Evolutionary conservation across 441 rosid species (phyloP).

Genomic region (Pelargonium myrrhifolium): DNA sequence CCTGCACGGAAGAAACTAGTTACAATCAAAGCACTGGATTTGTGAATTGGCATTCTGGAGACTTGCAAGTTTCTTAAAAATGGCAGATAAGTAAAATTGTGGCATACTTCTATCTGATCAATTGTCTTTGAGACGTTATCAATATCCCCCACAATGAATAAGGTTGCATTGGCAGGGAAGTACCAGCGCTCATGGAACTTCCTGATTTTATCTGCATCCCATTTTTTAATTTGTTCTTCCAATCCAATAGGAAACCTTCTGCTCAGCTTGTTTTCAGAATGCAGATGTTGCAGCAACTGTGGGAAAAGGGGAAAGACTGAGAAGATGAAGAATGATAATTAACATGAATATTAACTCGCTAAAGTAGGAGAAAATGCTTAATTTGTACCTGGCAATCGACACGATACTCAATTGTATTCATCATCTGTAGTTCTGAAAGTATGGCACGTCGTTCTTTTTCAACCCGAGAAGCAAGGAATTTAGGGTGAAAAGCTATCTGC

Average conservation of each 20-base stretch:
- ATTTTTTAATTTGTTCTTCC: constrained; percentile 96
- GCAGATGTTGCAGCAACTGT: constrained; percentile 90
- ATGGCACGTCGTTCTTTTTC: constrained; percentile 98
- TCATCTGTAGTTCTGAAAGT: constrained; percentile 98
- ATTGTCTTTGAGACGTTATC: constrained; percentile 64
- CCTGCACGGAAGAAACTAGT: constrained; percentile 43
- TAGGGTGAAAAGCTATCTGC: constrained; percentile 95
- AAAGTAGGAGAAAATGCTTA: constrained; percentile 17
- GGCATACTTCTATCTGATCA: constrained; percentile 72
- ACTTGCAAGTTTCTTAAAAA: constrained; percentile 2
- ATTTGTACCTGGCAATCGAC: constrained; percentile 91
- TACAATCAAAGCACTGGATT: constrained; percentile 17
- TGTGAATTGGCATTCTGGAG: constrained; percentile 13
- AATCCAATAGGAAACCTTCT: constrained; percentile 96
- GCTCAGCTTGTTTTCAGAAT: constrained; percentile 98
- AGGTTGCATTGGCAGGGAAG: constrained; percentile 94
- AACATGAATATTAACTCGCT: constrained; percentile 14
- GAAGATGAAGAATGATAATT: constrained; percentile 6
- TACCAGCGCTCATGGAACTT: constrained; percentile 99
- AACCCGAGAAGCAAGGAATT: constrained; percentile 88
- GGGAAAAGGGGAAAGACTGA: constrained; percentile 23
- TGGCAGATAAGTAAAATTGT: constrained; percentile 9
- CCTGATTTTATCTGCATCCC: constrained; percentile 98
- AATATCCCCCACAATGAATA: constrained; percentile 90
- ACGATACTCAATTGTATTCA: constrained; percentile 99